Evolutionary conservation across 176 grass and related monocot species (phyloP).

Genomic region (Metroxylon sagu): DNA sequence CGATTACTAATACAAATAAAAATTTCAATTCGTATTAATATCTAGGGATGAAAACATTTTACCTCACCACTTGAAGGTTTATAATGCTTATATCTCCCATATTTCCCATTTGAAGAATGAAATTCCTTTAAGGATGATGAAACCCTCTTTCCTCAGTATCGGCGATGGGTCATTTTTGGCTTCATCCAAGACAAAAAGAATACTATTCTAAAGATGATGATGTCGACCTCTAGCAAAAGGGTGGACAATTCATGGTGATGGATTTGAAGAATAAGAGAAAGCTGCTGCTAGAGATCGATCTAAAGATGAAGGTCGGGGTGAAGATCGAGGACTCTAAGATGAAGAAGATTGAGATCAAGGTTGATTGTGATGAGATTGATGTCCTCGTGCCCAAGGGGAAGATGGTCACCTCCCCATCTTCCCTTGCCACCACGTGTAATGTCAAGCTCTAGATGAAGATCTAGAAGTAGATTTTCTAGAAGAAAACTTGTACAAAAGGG

Average conservation of each 20-base stretch:
- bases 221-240: slow-evolving; percentile 34
- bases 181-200: slow-evolving; percentile 66
- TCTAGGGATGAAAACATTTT: too few relatives aligned
- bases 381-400: slow-evolving; percentile 48
- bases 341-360: slow-evolving; percentile 76
- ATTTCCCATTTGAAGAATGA: too few relatives aligned
- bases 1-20: too few relatives aligned
- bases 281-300: slow-evolving; percentile 47
- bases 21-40: too few relatives aligned
- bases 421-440: slow-evolving; percentile 39
- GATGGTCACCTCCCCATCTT: slow-evolving; percentile 14
- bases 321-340: slow-evolving; percentile 53
- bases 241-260: slow-evolving; percentile 56
- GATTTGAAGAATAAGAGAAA: slow-evolving; percentile 69
- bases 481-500: too few relatives aligned
- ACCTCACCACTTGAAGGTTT: too few relatives aligned
- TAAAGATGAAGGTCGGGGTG: slow-evolving; percentile 83
- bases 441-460: slow-evolving; percentile 96
- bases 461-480: slow-evolving; percentile 97
- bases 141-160: slow-evolving; percentile 26
- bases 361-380: slow-evolving; percentile 68
- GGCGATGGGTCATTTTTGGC: slow-evolving; percentile 50
- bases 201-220: slow-evolving; percentile 50
- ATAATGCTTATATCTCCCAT: too few relatives aligned
- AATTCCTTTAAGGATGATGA: too few relatives aligned